phyloP scores from a whole-genome alignment of 2,329 filamentous ascomycete genomes.

The Aspergillus fructus region DNA sequence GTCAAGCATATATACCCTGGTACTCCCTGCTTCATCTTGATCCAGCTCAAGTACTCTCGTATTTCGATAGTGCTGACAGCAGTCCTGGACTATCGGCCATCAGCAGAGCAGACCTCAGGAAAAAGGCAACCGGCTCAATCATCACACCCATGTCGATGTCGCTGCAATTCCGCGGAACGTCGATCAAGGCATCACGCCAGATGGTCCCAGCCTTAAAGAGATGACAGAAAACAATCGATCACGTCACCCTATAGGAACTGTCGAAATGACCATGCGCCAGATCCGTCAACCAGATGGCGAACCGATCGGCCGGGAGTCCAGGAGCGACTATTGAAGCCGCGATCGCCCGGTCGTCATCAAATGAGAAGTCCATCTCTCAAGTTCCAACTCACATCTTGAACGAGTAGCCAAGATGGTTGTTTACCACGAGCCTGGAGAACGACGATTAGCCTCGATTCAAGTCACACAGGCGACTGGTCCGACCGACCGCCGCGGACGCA shows the following conservation, averaged over 20 bases:
- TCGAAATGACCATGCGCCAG: neutral
- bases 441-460: neutral
- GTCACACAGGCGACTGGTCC: neutral
- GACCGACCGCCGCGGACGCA: neutral
- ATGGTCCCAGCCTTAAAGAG: neutral
- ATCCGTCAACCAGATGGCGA: too few relatives aligned
- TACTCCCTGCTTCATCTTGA: too few relatives aligned
- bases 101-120: neutral
- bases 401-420: neutral
- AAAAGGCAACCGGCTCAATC: neutral
- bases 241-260: neutral
- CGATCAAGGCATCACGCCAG: neutral
- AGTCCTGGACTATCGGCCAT: neutral
- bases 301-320: neutral
- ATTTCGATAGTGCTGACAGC: neutral
- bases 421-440: neutral
- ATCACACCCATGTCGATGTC: neutral
- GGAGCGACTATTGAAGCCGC: neutral
- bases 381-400: neutral
- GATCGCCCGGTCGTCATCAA: neutral
- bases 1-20: too few relatives aligned
- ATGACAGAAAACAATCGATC: neutral
- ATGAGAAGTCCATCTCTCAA: neutral
- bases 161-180: constrained; percentile 17
- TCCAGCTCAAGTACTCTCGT: too few relatives aligned